Conservation (phyloP, 2,329 filamentous ascomycete genomes). For the Diplocarpon mali region DNA sequence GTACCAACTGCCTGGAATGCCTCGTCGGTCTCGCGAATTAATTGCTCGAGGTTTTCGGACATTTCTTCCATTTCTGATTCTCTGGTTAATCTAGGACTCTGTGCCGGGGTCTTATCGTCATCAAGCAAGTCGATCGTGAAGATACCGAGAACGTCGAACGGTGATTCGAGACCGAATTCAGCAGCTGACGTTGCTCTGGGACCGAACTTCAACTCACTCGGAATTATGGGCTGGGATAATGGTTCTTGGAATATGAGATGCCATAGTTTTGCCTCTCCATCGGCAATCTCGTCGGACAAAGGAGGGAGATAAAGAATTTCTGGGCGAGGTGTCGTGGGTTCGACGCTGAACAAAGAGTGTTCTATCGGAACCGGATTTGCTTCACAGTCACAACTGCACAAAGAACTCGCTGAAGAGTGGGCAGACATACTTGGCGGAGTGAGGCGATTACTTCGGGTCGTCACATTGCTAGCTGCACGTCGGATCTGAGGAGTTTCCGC, state of each 20-base stretch:
- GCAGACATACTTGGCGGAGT: slow-evolving; percentile 30
- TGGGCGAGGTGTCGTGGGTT: slow-evolving; percentile 9
- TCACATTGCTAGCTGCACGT: slow-evolving; percentile 9
- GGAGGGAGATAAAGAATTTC: slow-evolving; percentile 25
- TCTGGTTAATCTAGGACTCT: slow-evolving; percentile 17
- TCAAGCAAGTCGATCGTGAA: slow-evolving; percentile 21
- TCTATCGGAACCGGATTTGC: slow-evolving; percentile 14
- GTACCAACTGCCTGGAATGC: slow-evolving; percentile 37
- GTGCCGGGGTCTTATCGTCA: slow-evolving; percentile 18
- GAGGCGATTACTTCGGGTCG: slow-evolving; percentile 6
- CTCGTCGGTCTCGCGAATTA: slow-evolving; percentile 39
- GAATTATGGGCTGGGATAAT: slow-evolving; percentile 3
- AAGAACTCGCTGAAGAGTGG: slow-evolving; percentile 35
- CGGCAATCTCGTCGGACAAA: slow-evolving; percentile 12
- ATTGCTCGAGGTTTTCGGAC: slow-evolving; percentile 28
- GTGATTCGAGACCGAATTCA: slow-evolving; percentile 7
- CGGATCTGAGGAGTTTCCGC: slow-evolving; percentile 5
- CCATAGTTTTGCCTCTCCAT: slow-evolving; percentile 19
- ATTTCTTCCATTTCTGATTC: slow-evolving; percentile 14
- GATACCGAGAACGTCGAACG: slow-evolving; percentile 25
- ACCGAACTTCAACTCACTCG: slow-evolving; percentile 1
- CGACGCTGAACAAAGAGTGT: slow-evolving; percentile 21
- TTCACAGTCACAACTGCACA: slow-evolving; percentile 34
- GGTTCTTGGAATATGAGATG: slow-evolving; percentile 16
- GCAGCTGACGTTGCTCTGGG: neutral